Conservation (phyloP, 306 rosid genomes). For the Vachellia pachyceras region DNA sequence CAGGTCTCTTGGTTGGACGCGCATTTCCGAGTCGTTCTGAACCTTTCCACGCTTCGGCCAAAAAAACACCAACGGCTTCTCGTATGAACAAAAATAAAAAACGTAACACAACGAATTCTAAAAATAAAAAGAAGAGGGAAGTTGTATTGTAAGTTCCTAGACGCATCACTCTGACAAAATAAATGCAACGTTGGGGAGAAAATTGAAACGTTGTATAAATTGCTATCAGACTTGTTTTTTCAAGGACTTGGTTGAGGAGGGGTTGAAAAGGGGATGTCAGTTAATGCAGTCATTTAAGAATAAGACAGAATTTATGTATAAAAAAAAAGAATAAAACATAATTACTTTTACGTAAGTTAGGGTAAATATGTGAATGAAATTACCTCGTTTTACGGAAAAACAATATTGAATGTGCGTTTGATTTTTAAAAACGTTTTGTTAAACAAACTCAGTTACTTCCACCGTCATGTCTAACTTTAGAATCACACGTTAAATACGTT, state of each 20-base stretch:
- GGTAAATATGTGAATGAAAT: too few species aligned
- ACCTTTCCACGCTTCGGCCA: background rate
- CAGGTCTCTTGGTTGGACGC: background rate
- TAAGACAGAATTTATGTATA: too few species aligned
- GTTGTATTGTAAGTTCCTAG: background rate
- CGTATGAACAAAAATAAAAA: background rate
- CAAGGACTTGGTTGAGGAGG: background rate
- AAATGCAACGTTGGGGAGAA: background rate
- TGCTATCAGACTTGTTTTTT: background rate
- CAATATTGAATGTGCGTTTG: too few species aligned
- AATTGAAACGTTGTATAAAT: background rate
- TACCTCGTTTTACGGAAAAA: too few species aligned
- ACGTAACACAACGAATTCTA: too few species aligned
- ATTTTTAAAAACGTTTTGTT: too few species aligned
- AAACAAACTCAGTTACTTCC: too few species aligned
- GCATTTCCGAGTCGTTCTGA: background rate
- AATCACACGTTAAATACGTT: too few species aligned
- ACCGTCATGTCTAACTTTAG: too few species aligned
- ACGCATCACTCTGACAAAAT: background rate
- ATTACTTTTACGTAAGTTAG: too few species aligned
- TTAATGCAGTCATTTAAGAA: too few species aligned
- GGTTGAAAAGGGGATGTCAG: background rate
- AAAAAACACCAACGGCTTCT: background rate
- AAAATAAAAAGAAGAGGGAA: background rate
- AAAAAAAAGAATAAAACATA: too few species aligned